These are phyloP conservation scores for Rhodamnia argentea DNA, from an alignment of 345 rosid species.

Conservation along the genomic window DNA sequence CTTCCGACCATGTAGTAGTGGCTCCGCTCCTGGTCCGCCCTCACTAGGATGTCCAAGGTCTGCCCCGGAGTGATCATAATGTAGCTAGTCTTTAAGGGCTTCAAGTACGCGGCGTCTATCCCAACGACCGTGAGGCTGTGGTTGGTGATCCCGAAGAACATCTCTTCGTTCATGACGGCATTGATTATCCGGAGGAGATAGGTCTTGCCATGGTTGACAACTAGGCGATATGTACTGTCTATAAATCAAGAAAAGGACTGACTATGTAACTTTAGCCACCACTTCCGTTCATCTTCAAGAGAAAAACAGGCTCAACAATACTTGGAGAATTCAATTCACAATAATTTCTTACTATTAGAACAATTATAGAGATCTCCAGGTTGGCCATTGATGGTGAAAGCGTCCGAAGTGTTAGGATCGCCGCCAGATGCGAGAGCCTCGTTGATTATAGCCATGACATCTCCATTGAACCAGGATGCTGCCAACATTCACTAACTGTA, in stretches of 20 bases:
- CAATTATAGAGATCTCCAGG: slow-evolving; percentile 20
- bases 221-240: neutral
- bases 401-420: slow-evolving; percentile 2
- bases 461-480: slow-evolving; percentile 16
- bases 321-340: neutral
- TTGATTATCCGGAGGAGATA: slow-evolving; percentile 13
- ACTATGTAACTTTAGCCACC: neutral
- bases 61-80: slow-evolving; percentile 31
- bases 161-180: slow-evolving; percentile 19
- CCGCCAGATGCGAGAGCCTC: slow-evolving; percentile 5
- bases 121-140: slow-evolving; percentile 19
- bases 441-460: slow-evolving; percentile 9
- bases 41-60: slow-evolving; percentile 29
- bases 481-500: neutral
- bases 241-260: neutral
- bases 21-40: slow-evolving; percentile 8
- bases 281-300: neutral
- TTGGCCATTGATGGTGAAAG: slow-evolving; percentile 21
- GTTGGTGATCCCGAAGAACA: slow-evolving; percentile 14
- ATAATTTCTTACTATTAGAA: slow-evolving; percentile 4
- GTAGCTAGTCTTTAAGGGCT: neutral
- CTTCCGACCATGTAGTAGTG: slow-evolving; percentile 18
- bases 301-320: neutral
- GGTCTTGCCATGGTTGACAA: slow-evolving; percentile 6
- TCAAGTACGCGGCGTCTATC: slow-evolving; percentile 11